Base-by-base conservation (phyloP, 1,284 basidiomycete species). In the Coriolopsis trogii region DNA sequence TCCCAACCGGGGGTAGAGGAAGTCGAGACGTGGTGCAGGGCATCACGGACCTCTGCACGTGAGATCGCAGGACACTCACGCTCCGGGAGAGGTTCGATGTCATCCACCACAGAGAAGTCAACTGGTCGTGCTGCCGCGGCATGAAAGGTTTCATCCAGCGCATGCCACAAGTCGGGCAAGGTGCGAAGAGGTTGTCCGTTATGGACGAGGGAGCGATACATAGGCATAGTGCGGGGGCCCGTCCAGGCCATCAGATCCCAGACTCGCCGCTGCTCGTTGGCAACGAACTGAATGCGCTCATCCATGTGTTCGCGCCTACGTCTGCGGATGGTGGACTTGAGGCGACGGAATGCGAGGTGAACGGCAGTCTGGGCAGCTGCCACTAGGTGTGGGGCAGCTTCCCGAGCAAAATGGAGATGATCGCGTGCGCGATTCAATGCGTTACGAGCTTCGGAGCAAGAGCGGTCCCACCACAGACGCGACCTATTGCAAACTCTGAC, bases 201-300 rank as follows among this genome's bases (percentile, higher is more conserved):
- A 23, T 50, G 49, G 1, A 31, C 21, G 4, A 50, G 42, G 21
- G 41, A 16, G 3, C 36, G 49, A 23, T 50, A 50, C 49, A 40
- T 50, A 4, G 49, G 49, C 21, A 50, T 33, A 1, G 49, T 21
- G 12, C 49, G 40, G 0, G 48, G 48, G 16, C 48, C 48, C 1
- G 39, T 28, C 48, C 41, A 49, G 2, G 31, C 10, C 41, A 44
- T 50, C 6, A 50, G 36, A 23, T 50, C 42, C 49, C 49, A 50
- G 1, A 50, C 49, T 3, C 49, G 49, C 2, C 36, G 16, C 29
- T 50, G 49, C 24, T 45, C n/a, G 6, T 38, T 18, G 2, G 49
- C 49, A 3, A 50, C 42, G n/a, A 31, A 15, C 8, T 42, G 15
- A 13, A 50, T 50, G 9, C 41, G 49, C 37, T 50, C 49, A 18